These are phyloP conservation scores for Ustilago tritici DNA, from an alignment of 1,284 basidiomycete species.

Conservation along the genomic window DNA sequence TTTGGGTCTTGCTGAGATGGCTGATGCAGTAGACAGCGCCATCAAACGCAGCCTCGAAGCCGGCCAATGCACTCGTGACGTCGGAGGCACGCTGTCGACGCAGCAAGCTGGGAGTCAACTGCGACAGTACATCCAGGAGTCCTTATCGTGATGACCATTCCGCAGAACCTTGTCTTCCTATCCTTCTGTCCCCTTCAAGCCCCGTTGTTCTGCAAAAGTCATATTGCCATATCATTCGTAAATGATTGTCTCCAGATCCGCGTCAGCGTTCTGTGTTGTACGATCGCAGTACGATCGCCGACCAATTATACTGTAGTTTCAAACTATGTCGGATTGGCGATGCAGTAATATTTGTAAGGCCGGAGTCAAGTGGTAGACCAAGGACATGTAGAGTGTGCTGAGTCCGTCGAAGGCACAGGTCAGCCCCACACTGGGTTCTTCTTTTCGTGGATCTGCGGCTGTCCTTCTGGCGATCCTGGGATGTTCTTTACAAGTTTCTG, in stretches of 20 bases:
- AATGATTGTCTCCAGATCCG: not conserved
- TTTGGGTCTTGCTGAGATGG: slow-evolving; percentile 80
- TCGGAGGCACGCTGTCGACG: slow-evolving; percentile 83
- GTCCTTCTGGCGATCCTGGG: slow-evolving; percentile 86
- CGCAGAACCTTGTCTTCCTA: not conserved
- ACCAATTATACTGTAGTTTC: slow-evolving; percentile 59
- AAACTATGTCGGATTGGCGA: slow-evolving; percentile 15
- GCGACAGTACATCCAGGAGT: slow-evolving; percentile 77
- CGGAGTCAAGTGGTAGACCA: slow-evolving; percentile 13
- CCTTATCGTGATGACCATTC: slow-evolving; percentile 73
- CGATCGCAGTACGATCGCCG: not conserved
- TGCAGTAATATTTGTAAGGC: slow-evolving; percentile 15
- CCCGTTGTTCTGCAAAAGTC: not conserved
- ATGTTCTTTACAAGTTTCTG: slow-evolving; percentile 93
- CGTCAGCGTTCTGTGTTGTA: not conserved
- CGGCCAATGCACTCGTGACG: slow-evolving; percentile 85
- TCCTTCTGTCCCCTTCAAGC: not conserved
- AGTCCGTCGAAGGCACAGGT: not conserved
- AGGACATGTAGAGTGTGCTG: not conserved
- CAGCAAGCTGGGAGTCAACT: slow-evolving; percentile 79
- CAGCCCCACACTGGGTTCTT: slow-evolving; percentile 78
- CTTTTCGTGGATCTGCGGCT: slow-evolving; percentile 90
- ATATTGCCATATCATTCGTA: not conserved
- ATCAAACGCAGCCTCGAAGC: slow-evolving; percentile 87
- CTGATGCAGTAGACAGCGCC: slow-evolving; percentile 84